phyloP scores from a whole-genome alignment of 371 early-diverging fungal genomes.

The Zopfochytrium polystomum region DNA sequence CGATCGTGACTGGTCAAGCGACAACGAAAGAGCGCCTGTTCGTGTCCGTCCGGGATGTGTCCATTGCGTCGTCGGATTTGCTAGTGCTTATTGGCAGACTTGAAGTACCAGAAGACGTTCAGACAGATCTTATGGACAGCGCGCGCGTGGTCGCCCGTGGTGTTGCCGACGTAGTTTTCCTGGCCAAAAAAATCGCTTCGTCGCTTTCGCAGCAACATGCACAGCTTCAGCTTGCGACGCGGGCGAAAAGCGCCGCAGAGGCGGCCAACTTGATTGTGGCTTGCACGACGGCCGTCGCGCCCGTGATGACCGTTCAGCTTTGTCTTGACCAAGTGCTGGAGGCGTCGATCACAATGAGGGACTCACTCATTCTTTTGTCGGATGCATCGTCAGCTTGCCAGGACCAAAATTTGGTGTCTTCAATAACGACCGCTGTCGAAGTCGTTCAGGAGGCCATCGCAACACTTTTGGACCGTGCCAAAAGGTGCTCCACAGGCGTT shows the following conservation, averaged over 20 bases:
- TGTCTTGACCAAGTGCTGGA: conserved; percentile 47
- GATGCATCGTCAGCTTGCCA: conserved; percentile 17
- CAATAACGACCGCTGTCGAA: conserved; percentile 33
- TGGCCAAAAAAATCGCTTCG: conserved; percentile 23
- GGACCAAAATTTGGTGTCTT: conserved; percentile 16
- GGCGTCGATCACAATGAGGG: conserved; percentile 38
- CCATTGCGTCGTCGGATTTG: conserved; percentile 26
- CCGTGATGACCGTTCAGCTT: conserved; percentile 34
- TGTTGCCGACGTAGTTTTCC: conserved; percentile 28
- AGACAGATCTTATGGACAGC: conserved; percentile 38
- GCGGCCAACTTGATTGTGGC: conserved; percentile 35
- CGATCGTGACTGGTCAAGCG: conserved; percentile 38
- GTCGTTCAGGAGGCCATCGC: conserved; percentile 43
- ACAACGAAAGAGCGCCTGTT: conserved; percentile 36
- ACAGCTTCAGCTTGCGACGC: conserved; percentile 28
- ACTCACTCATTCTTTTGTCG: conserved; percentile 18
- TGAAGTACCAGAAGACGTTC: conserved; percentile 41
- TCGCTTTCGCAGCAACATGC: conserved; percentile 27
- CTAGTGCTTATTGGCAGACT: conserved; percentile 38
- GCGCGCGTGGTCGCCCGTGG: conserved; percentile 39
- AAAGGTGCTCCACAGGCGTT: conserved; percentile 15
- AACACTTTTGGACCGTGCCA: conserved; percentile 41
- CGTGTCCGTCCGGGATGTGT: conserved; percentile 27
- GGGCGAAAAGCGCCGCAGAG: conserved; percentile 39
- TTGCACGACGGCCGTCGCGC: conserved; percentile 35